Evolutionary conservation across 2,329 filamentous ascomycete species (phyloP).

Genomic region (Lachnellula cervina): DNA sequence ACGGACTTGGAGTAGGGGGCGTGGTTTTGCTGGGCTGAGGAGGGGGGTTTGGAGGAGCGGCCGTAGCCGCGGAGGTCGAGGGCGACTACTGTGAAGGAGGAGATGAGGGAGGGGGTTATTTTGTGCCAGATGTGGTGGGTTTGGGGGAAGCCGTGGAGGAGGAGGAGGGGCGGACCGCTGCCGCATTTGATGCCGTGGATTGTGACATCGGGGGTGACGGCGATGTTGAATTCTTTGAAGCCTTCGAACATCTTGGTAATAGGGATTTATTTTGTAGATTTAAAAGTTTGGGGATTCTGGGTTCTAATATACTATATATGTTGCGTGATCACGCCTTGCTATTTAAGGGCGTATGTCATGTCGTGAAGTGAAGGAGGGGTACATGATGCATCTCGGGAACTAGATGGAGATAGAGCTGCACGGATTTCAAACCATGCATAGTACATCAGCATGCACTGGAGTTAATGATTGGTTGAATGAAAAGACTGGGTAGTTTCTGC

Average conservation of each 20-base stretch:
- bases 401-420: neutral
- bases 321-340: neutral
- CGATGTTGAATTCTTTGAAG: constrained; percentile 37
- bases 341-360: neutral
- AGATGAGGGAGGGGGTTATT: constrained; percentile 37
- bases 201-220: constrained; percentile 34
- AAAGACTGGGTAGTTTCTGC: too few relatives aligned
- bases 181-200: constrained; percentile 41
- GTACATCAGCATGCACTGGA: too few relatives aligned
- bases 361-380: neutral
- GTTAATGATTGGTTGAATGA: too few relatives aligned
- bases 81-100: constrained; percentile 39
- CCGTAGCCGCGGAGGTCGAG: constrained; percentile 51
- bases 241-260: constrained; percentile 36
- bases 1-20: constrained; percentile 41
- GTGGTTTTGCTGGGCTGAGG: constrained; percentile 7
- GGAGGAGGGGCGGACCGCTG: constrained; percentile 37
- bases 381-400: neutral
- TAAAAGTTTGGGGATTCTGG: neutral
- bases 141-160: constrained; percentile 51
- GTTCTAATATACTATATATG: neutral
- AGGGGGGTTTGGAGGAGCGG: constrained; percentile 41
- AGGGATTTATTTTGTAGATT: neutral
- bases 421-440: too few relatives aligned
- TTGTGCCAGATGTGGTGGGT: constrained; percentile 49